Evolutionary conservation across 2,329 filamentous ascomycete species (phyloP).

Genomic region (Colletotrichum eremochloae): DNA sequence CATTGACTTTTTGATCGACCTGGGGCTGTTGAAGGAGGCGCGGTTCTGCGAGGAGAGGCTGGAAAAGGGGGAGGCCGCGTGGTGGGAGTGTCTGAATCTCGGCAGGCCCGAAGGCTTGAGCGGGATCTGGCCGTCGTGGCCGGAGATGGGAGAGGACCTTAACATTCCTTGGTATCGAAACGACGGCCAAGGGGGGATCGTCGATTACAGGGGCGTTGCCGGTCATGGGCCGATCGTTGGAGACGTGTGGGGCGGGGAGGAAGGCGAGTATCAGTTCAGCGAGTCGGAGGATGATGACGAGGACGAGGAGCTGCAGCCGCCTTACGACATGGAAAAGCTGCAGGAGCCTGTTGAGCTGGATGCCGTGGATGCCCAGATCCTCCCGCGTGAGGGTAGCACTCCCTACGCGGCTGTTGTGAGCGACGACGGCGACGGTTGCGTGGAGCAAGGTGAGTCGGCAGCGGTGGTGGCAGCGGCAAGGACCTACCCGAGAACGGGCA

Average conservation of each 20-base stretch:
- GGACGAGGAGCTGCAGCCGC: conserved; percentile 1
- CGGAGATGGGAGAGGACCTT: not conserved
- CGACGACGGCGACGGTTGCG: not conserved
- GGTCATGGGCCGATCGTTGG: not conserved
- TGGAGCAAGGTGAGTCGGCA: conserved; percentile 17
- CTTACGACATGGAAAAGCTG: not conserved
- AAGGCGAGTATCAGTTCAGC: not conserved
- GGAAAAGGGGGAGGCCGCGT: conserved; percentile 44
- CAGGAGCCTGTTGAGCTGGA: not conserved
- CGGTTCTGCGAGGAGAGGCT: conserved; percentile 47
- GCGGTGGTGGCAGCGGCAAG: not conserved
- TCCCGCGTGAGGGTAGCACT: not conserved
- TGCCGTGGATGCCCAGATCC: not conserved
- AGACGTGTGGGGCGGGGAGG: not conserved
- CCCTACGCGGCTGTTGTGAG: not conserved
- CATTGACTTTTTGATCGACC: conserved; percentile 52
- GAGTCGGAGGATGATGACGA: not conserved
- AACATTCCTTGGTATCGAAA: not conserved
- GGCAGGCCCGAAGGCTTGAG: not conserved
- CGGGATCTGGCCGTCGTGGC: not conserved
- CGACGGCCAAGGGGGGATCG: not conserved
- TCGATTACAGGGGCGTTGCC: not conserved
- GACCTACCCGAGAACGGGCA: not conserved
- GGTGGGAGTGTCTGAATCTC: conserved; percentile 45
- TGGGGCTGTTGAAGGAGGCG: conserved; percentile 51